A percentile compares a stretch with the other conserved stretches of the same genome.
Conservation (phyloP, 371 early-diverging fungal species). For the Mucor velutinosus region DNA sequence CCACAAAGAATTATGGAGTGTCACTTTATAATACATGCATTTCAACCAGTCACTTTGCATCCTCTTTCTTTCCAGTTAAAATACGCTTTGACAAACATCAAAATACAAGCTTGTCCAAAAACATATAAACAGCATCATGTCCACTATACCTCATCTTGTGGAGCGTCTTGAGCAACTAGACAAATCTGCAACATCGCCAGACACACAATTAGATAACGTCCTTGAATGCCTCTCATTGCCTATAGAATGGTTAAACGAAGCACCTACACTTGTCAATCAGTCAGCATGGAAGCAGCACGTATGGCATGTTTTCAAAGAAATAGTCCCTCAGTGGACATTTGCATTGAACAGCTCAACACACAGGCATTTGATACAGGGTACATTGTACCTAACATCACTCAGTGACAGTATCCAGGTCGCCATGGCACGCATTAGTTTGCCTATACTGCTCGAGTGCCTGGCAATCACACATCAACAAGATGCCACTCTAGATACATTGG, state of each 20-base stretch:
- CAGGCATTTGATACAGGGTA: slow-evolving; percentile 7
- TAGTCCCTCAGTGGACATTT: slow-evolving; percentile 35
- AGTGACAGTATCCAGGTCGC: background rate
- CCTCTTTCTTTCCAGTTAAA: background rate
- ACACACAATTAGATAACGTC: slow-evolving; percentile 9
- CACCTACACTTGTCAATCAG: slow-evolving; percentile 4
- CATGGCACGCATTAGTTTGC: slow-evolving; percentile 21
- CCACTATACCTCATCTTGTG: background rate
- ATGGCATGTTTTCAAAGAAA: slow-evolving; percentile 21
- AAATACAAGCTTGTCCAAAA: too few relatives aligned
- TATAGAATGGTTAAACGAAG: background rate
- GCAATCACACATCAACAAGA: slow-evolving; percentile 1
- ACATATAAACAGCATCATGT: background rate
- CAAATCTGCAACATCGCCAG: background rate
- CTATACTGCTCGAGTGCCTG: slow-evolving; percentile 30
- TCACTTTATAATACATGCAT: background rate
- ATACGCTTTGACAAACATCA: background rate
- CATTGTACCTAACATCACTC: background rate
- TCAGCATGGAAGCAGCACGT: slow-evolving; percentile 33
- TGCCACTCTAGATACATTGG: slow-evolving; percentile 13
- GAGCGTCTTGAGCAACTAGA: slow-evolving; percentile 5
- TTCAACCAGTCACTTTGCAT: background rate
- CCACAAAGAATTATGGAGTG: background rate
- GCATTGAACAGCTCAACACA: slow-evolving; percentile 1
- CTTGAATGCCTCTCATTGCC: slow-evolving; percentile 3